Evolutionary conservation across 2,329 filamentous ascomycete species (phyloP), one percentile per base, ranked within the genome.

Genomic region (Colletotrichum tabaci): DNA sequence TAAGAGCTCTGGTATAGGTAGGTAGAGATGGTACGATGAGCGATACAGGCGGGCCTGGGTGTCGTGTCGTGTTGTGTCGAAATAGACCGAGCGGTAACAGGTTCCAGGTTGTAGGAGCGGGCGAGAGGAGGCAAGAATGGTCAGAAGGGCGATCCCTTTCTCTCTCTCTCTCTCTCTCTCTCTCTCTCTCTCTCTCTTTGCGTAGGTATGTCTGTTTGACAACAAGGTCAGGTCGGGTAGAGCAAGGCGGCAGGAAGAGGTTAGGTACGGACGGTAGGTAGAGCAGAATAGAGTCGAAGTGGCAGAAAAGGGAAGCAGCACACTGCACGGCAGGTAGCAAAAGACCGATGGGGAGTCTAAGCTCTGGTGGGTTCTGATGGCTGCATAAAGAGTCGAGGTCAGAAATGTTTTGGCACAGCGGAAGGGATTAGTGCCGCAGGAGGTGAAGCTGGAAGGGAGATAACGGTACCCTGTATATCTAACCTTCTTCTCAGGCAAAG

Each of bases 321-420:
- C 40, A 64, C 60, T 63, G 62, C 53, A 64, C 72, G 69, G 67
- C 66, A 68, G 35, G 66, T 42, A 67, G 62, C 50, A 62, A 60
- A 56, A 42, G 65, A 55, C 63, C 58, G 68, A 53, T 71, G 68
- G 23, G 68, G 52, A 64, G 49, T 74, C 73, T 68, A 70, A 72
- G 68, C 66, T 72, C 75, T 76, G 75, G 74, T 75, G 77, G 75
- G 71, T 74, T 73, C 70, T 47, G 74, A 73, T 73, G 77, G 77
- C 79, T 79, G 79, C 78, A 80, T 80, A 76, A 80, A 79, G 56
- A 67, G 57, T 71, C 68, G 58, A 71, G 77, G 78, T 82, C 77
- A 82, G 80, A 81, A 82, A 81, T 77, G 77, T 79, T 79, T 81
- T 79, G 78, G 78, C 78, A 80, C 80, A 78, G 75, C 77, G 77